These are phyloP conservation scores for Sherardia arvensis DNA, from an alignment of 257 asterid species.

Conservation along the genomic window DNA sequence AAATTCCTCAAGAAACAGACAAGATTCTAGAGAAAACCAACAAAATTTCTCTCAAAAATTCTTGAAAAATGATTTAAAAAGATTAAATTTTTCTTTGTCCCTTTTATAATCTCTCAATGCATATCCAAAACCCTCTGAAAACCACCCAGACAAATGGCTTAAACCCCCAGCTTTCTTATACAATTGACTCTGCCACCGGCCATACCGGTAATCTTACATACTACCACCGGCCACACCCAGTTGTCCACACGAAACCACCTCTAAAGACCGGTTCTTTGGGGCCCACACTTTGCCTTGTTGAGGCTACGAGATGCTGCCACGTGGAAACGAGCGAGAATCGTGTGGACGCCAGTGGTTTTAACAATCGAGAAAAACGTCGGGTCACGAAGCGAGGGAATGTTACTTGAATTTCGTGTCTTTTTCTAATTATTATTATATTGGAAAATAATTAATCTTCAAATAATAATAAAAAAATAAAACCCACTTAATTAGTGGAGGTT, in stretches of 20 bases:
- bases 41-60: background rate
- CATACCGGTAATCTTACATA: conserved; percentile 29
- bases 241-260: conserved; percentile 47
- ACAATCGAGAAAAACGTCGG: conserved; percentile 72
- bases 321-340: conserved; percentile 48
- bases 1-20: conserved; percentile 3
- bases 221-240: conserved; percentile 39
- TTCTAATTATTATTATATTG: too few species aligned
- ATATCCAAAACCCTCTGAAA: conserved; percentile 68
- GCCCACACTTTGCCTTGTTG: conserved; percentile 18
- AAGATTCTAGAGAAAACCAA: background rate
- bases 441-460: background rate
- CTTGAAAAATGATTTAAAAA: background rate
- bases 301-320: conserved; percentile 40
- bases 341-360: conserved; percentile 32
- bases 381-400: conserved; percentile 57
- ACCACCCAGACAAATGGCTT: conserved; percentile 49
- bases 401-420: conserved; percentile 22
- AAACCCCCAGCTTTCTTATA: conserved; percentile 86
- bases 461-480: too few species aligned
- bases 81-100: background rate
- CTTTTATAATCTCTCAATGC: background rate
- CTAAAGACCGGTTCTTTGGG: conserved; percentile 70
- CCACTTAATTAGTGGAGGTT: background rate
- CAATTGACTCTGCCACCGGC: conserved; percentile 58